phyloP scores from a whole-genome alignment of 805 yeast genomes.

The Yamadazyma insecticola region DNA sequence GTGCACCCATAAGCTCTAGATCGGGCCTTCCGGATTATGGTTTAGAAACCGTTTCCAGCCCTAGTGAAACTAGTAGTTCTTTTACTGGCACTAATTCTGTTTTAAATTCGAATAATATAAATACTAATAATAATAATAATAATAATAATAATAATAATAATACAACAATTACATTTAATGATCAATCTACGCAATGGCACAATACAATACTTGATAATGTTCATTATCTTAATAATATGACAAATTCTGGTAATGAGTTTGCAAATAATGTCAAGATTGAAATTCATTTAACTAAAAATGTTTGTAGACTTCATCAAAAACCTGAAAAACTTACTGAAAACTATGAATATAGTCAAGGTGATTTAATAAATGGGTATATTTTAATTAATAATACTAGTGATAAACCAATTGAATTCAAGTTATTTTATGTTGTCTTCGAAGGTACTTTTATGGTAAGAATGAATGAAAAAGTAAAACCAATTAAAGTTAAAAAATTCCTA shows the following conservation, averaged over 20 bases:
- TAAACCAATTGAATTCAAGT: constrained; percentile 50
- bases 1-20: too few species aligned
- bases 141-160: too few species aligned
- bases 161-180: constrained; percentile 22
- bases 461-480: constrained; percentile 1
- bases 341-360: constrained; percentile 63
- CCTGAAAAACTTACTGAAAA: constrained; percentile 28
- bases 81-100: too few species aligned
- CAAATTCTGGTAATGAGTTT: constrained; percentile 21
- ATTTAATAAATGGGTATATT: constrained; percentile 55
- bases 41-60: too few species aligned
- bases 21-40: too few species aligned
- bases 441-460: constrained; percentile 29
- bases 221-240: constrained; percentile 27
- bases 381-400: constrained; percentile 37
- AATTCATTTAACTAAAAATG: constrained; percentile 30
- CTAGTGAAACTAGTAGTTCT: too few species aligned
- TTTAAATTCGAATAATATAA: too few species aligned
- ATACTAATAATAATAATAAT: too few species aligned
- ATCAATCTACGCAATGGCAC: constrained; percentile 27
- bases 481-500: constrained; percentile 30
- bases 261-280: constrained; percentile 23
- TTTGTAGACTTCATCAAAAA: constrained; percentile 21
- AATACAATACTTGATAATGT: constrained; percentile 37
- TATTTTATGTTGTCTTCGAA: constrained; percentile 56